A percentile compares a stretch with the other conserved stretches of the same genome.
Evolutionary conservation across 2,329 filamentous ascomycete species (phyloP).

Genomic region (Cordyceps cicadae): DNA sequence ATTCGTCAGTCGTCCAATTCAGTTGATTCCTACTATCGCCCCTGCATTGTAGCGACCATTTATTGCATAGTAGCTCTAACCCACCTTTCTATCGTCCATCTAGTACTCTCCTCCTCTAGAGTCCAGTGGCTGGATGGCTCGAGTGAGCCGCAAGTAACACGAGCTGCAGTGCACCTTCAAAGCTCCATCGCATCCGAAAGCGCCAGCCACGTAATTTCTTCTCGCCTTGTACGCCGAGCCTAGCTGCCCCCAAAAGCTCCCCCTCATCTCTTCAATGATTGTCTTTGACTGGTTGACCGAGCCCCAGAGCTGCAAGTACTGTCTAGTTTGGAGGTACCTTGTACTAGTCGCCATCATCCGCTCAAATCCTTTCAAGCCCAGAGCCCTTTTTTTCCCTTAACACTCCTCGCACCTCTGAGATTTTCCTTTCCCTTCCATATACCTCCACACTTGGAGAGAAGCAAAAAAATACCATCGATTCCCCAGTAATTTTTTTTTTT

Average conservation of each 20-base stretch:
- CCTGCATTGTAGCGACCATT: neutral
- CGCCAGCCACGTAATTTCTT: conserved; percentile 12
- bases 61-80: neutral
- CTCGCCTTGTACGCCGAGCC: neutral
- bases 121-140: neutral
- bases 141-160: neutral
- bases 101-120: too few relatives aligned
- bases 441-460: conserved; percentile 3
- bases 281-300: neutral
- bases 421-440: conserved; percentile 10
- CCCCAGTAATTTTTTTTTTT: conserved; percentile 15
- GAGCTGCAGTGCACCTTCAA: neutral
- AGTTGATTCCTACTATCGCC: neutral
- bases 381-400: conserved; percentile 9
- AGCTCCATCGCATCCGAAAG: conserved; percentile 4
- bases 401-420: conserved; percentile 7
- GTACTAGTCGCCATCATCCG: neutral
- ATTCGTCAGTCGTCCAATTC: neutral
- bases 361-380: neutral
- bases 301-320: neutral
- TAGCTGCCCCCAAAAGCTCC: neutral
- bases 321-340: too few relatives aligned
- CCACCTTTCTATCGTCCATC: neutral
- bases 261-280: neutral
- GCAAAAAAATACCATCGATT: conserved; percentile 3